A percentile compares a stretch with the other conserved stretches of the same genome.
Conservation (phyloP, 2,329 filamentous ascomycete species). For the Neofusicoccum ribis region DNA sequence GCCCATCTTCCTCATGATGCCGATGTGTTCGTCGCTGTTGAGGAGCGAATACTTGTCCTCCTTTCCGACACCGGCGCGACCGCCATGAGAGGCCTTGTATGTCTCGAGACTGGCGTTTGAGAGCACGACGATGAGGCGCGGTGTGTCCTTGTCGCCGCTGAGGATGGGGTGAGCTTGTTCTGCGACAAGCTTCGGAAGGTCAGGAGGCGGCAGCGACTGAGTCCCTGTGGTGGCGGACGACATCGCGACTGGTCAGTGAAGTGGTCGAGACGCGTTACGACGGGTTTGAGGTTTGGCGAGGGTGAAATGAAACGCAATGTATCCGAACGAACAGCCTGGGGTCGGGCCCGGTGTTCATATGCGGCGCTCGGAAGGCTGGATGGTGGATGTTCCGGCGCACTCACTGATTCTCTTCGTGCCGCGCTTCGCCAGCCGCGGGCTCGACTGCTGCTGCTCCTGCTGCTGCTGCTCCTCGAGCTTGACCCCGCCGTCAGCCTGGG, state of each 20-base stretch:
- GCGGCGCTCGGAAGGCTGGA: not conserved
- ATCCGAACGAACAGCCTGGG: not conserved
- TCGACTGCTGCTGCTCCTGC: not conserved
- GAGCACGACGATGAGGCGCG: constrained; percentile 90
- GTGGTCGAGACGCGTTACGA: not conserved
- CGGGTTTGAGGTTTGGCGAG: not conserved
- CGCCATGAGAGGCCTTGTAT: constrained; percentile 82
- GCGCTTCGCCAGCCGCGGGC: constrained; percentile 14
- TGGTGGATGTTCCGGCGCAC: not conserved
- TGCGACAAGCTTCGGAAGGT: constrained; percentile 86
- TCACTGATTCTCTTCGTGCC: constrained; percentile 21
- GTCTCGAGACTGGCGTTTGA: constrained; percentile 98
- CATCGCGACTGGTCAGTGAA: constrained; percentile 11
- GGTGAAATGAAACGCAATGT: not conserved
- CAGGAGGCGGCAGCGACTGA: constrained; percentile 89
- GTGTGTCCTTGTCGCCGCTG: constrained; percentile 82
- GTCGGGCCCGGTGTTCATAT: not conserved
- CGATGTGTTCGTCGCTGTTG: constrained; percentile 99
- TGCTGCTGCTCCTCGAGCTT: constrained; percentile 14
- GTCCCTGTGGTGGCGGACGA: constrained; percentile 50
- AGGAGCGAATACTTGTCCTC: constrained; percentile 97
- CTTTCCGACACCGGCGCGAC: constrained; percentile 63
- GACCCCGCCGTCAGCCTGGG: constrained; percentile 18
- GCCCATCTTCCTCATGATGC: constrained; percentile 99
- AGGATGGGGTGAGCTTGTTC: constrained; percentile 88